A percentile compares a stretch with the other conserved stretches of the same genome.
Evolutionary conservation across 768 basidiomycete species (phyloP).

Genomic region (Amylocystis lapponica): DNA sequence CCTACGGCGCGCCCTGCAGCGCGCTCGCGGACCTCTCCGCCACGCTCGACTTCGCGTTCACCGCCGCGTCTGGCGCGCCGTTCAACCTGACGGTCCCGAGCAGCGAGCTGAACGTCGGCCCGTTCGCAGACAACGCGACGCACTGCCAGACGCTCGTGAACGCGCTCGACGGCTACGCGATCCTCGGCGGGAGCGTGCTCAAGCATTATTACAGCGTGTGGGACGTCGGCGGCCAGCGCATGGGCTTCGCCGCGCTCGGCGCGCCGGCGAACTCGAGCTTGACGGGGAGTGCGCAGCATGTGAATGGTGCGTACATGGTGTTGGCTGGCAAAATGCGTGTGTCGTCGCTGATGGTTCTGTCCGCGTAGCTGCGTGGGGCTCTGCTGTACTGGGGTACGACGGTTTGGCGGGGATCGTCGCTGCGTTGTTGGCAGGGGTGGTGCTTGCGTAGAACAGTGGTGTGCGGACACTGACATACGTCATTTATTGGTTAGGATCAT

Average conservation of each 20-base stretch:
- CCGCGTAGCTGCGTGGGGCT: too few species aligned
- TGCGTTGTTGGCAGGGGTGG: too few species aligned
- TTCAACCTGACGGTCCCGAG: constrained; percentile 56
- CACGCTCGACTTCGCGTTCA: constrained; percentile 47
- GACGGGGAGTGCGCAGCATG: too few species aligned
- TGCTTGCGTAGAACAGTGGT: too few species aligned
- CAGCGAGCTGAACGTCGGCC: constrained; percentile 51
- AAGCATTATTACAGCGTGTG: constrained; percentile 59
- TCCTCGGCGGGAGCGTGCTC: constrained; percentile 50
- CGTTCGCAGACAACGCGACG: constrained; percentile 43
- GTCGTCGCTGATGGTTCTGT: too few species aligned
- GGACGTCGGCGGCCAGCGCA: constrained; percentile 43
- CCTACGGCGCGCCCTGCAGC: constrained; percentile 44
- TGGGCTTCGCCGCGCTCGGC: constrained; percentile 61
- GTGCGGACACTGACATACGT: too few species aligned
- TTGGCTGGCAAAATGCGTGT: too few species aligned
- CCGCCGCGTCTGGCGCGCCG: constrained; percentile 39
- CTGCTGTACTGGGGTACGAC: too few species aligned
- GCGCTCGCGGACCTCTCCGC: constrained; percentile 43
- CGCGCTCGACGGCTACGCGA: constrained; percentile 43
- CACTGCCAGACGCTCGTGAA: constrained; percentile 56
- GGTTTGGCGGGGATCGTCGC: too few species aligned
- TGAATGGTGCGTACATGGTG: too few species aligned
- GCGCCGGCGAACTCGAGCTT: too few species aligned
- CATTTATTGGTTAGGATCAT: too few species aligned